phyloP scores from a whole-genome alignment of 805 yeast genomes.

The Teunomyces kruisii region DNA sequence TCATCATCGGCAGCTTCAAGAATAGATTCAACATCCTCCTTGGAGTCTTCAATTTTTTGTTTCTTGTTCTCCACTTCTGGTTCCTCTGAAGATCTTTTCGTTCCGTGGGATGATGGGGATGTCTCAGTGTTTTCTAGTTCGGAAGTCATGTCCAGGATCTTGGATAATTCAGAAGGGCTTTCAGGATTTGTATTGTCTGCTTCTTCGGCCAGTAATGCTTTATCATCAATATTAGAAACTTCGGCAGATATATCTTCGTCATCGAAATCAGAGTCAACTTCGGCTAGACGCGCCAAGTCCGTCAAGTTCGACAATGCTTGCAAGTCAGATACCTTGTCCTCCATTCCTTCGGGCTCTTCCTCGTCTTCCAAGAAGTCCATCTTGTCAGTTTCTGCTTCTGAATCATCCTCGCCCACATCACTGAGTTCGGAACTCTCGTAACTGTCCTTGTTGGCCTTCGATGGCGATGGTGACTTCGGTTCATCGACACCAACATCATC shows the following conservation, averaged over 20 bases:
- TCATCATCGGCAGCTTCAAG: conserved; percentile 6
- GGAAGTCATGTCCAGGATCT: background rate
- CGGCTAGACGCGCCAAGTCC: conserved; percentile 40
- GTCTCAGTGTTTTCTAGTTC: background rate
- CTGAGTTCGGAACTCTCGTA: conserved; percentile 45
- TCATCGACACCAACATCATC: background rate
- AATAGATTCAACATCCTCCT: background rate
- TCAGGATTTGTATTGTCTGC: background rate
- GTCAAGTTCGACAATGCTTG: conserved; percentile 41
- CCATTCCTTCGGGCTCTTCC: conserved; percentile 18
- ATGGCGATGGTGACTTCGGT: background rate
- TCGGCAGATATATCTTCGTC: conserved; percentile 14
- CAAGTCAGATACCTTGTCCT: conserved; percentile 33
- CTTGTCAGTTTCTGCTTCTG: conserved; percentile 91
- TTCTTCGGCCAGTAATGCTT: conserved; percentile 1
- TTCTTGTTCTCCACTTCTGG: conserved; percentile 1
- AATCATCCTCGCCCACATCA: conserved; percentile 59
- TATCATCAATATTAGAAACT: background rate
- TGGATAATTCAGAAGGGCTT: background rate
- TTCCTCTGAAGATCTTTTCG: conserved; percentile 1
- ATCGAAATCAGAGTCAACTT: conserved; percentile 36
- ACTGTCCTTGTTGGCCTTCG: conserved; percentile 16
- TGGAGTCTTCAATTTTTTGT: background rate
- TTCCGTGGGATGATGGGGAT: background rate
- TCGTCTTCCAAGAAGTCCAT: conserved; percentile 57